phyloP scores from a whole-genome alignment of 352 stramenopile species.

The Pythium graminicola region DNA sequence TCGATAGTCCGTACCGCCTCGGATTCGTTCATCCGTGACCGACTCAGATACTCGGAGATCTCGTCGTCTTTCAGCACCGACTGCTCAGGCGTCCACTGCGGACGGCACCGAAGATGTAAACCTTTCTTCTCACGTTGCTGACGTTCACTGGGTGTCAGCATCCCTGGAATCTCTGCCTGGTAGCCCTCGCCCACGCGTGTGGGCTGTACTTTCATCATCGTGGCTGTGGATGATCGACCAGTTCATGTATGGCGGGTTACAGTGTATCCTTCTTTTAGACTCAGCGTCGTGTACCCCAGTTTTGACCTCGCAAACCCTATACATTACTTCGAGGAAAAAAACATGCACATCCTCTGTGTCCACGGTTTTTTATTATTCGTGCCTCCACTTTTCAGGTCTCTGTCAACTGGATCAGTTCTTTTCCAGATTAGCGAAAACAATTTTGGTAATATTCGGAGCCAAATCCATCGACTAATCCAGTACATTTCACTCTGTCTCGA shows the following conservation, averaged over 20 bases:
- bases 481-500: conserved; percentile 1
- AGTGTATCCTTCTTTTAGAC: too few species aligned
- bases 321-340: not conserved
- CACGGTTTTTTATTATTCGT: not conserved
- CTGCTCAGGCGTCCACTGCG: conserved; percentile 36
- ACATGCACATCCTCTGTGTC: not conserved
- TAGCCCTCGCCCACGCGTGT: conserved; percentile 31
- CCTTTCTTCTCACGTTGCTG: not conserved
- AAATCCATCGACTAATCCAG: not conserved
- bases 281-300: too few species aligned
- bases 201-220: conserved; percentile 23
- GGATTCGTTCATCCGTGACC: conserved; percentile 41
- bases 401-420: conserved; percentile 11
- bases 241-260: too few species aligned
- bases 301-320: not conserved
- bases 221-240: not conserved
- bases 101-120: conserved; percentile 15
- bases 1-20: conserved; percentile 43
- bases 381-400: not conserved
- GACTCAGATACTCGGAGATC: conserved; percentile 46
- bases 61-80: conserved; percentile 25
- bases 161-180: conserved; percentile 47
- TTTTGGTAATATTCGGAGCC: not conserved
- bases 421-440: conserved; percentile 12
- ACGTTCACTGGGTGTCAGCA: conserved; percentile 31